phyloP scores from a whole-genome alignment of 345 rosid genomes.

The Ceriops decandra region DNA sequence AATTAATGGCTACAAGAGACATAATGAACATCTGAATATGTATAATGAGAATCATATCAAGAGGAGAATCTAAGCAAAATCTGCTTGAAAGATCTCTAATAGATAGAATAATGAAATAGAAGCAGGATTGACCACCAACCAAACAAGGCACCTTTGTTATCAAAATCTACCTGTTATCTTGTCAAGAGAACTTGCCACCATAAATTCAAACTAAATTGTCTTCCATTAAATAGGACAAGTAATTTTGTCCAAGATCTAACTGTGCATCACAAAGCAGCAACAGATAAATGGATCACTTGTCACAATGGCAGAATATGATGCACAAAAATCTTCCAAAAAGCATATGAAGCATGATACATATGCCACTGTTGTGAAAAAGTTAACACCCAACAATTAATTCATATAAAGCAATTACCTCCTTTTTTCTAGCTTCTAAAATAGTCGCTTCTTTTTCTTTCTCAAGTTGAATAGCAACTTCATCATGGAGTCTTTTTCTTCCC shows the following conservation, averaged over 20 bases:
- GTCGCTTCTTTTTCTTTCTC: constrained; percentile 78
- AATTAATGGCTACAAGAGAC: too few relatives aligned
- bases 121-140: too few relatives aligned
- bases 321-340: not conserved
- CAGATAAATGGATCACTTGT: not conserved
- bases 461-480: constrained; percentile 78
- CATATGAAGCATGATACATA: not conserved
- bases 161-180: too few relatives aligned
- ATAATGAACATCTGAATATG: not conserved
- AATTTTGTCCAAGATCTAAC: not conserved
- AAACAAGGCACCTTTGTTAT: too few relatives aligned
- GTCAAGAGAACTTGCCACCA: too few relatives aligned
- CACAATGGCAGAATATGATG: too few relatives aligned
- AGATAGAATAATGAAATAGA: too few relatives aligned
- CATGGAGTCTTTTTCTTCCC: constrained; percentile 61
- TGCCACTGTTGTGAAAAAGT: not conserved
- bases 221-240: too few relatives aligned
- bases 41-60: not conserved
- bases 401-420: constrained; percentile 51
- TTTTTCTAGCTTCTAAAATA: constrained; percentile 58
- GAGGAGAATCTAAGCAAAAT: too few relatives aligned
- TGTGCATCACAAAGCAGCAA: not conserved
- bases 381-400: not conserved
- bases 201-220: too few relatives aligned
- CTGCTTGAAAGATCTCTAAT: too few relatives aligned